These are phyloP conservation scores for Asterochloris erici DNA, from an alignment of 139 green algal genomes.

Conservation along the genomic window DNA sequence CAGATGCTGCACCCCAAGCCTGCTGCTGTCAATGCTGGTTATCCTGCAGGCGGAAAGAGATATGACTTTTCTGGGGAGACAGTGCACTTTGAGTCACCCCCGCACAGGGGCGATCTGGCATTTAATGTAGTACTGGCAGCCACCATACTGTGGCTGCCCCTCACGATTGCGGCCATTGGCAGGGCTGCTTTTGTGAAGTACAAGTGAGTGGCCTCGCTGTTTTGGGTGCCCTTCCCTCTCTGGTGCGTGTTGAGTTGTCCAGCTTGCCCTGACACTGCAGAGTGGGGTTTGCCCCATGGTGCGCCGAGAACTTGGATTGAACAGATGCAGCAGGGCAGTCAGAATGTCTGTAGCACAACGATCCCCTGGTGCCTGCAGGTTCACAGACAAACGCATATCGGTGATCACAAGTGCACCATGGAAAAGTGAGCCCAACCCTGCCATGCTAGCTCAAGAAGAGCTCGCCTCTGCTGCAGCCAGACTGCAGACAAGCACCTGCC, in stretches of 20 bases:
- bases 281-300: no score
- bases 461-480: not conserved
- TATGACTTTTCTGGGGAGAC: constrained; percentile 68
- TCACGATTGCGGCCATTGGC: constrained; percentile 69
- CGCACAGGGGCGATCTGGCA: constrained; percentile 69
- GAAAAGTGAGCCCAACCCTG: constrained; percentile 54
- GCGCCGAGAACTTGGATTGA: no score
- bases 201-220: not conserved
- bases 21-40: not conserved
- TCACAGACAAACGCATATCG: constrained; percentile 81
- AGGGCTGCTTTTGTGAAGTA: constrained; percentile 86
- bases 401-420: constrained; percentile 78
- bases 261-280: no score
- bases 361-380: constrained; percentile 17
- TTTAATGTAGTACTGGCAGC: constrained; percentile 78
- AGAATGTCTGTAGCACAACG: no score
- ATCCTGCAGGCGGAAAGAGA: constrained; percentile 1
- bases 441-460: not conserved
- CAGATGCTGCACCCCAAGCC: no score
- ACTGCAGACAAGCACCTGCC: not conserved
- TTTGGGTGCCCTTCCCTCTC: no score
- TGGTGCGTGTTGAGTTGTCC: no score
- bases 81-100: constrained; percentile 55
- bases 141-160: constrained; percentile 81
- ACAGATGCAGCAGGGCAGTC: no score